A percentile compares a stretch with the other conserved stretches of the same genome.
phyloP scores from a whole-genome alignment of 768 basidiomycete species.

The Lactifluus pinguis region DNA sequence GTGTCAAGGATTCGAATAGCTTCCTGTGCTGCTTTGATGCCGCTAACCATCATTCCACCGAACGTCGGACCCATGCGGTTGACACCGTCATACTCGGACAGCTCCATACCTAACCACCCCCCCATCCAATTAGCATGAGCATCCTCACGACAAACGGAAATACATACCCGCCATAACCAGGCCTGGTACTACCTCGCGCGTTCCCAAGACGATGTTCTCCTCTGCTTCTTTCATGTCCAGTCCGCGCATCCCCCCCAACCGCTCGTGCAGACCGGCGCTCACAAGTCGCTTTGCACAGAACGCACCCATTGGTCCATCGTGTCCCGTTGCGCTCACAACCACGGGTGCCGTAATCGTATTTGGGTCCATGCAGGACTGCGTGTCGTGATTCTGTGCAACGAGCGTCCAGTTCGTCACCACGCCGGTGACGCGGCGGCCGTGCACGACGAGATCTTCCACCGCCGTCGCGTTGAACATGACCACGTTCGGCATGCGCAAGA shows the following conservation, averaged over 20 bases:
- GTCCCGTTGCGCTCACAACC: slow-evolving; percentile 62
- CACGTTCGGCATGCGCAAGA: slow-evolving; percentile 62
- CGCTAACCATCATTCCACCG: slow-evolving; percentile 72
- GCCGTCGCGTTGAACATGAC: slow-evolving; percentile 72
- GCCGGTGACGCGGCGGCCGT: slow-evolving; percentile 45
- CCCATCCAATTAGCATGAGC: not conserved
- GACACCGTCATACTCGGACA: slow-evolving; percentile 71
- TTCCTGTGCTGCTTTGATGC: slow-evolving; percentile 62
- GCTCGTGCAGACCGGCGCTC: slow-evolving; percentile 62
- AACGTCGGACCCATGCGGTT: slow-evolving; percentile 67
- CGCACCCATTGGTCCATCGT: slow-evolving; percentile 74
- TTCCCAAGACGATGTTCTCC: slow-evolving; percentile 69
- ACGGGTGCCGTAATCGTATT: slow-evolving; percentile 77
- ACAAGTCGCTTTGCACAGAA: slow-evolving; percentile 75
- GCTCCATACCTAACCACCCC: slow-evolving; percentile 55
- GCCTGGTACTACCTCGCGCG: slow-evolving; percentile 68
- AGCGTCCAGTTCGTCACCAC: slow-evolving; percentile 50
- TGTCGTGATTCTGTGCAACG: slow-evolving; percentile 54
- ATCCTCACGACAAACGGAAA: not conserved
- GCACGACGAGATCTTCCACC: slow-evolving; percentile 72
- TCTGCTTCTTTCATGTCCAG: slow-evolving; percentile 79
- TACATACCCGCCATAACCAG: slow-evolving; percentile 61
- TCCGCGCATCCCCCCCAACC: slow-evolving; percentile 72
- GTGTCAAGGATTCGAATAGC: slow-evolving; percentile 45
- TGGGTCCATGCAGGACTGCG: slow-evolving; percentile 61